These are phyloP conservation scores for Nannizziopsis barbatae DNA, from an alignment of 2,329 filamentous ascomycete genomes.

Conservation along the genomic window DNA sequence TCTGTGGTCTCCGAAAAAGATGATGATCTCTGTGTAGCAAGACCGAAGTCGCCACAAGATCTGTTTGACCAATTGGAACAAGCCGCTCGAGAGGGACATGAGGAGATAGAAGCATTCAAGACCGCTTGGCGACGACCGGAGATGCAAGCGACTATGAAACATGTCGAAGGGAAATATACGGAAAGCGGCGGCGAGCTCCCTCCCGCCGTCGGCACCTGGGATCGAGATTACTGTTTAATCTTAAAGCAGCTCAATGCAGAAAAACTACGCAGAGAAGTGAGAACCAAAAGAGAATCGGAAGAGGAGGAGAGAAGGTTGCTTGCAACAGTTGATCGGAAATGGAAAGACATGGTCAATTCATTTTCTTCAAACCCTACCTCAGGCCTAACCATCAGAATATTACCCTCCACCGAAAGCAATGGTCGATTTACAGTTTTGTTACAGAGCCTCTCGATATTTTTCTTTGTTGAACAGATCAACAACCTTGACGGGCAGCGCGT, in stretches of 20 bases:
- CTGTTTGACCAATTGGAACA: slow-evolving; percentile 28
- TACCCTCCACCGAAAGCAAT: slow-evolving; percentile 19
- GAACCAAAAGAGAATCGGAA: slow-evolving; percentile 21
- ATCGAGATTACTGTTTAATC: slow-evolving; percentile 31
- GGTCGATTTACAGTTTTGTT: slow-evolving; percentile 21
- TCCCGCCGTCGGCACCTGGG: slow-evolving; percentile 32
- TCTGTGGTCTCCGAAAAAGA: slow-evolving; percentile 27
- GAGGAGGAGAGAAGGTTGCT: slow-evolving; percentile 23
- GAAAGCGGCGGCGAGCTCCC: slow-evolving; percentile 30
- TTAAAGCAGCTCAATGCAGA: slow-evolving; percentile 24
- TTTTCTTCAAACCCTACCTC: slow-evolving; percentile 23
- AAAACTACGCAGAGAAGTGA: slow-evolving; percentile 22
- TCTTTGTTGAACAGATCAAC: slow-evolving; percentile 25
- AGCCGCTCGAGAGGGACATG: slow-evolving; percentile 27
- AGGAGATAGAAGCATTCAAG: slow-evolving; percentile 31
- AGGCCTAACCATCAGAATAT: slow-evolving; percentile 23
- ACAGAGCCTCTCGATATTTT: slow-evolving; percentile 26
- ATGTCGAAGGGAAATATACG: slow-evolving; percentile 27
- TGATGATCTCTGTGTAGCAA: slow-evolving; percentile 3
- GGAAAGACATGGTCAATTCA: slow-evolving; percentile 25
- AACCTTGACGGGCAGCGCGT: slow-evolving; percentile 10
- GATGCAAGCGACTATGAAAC: slow-evolving; percentile 31
- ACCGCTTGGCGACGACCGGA: slow-evolving; percentile 32
- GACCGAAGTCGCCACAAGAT: slow-evolving; percentile 26
- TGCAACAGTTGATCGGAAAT: slow-evolving; percentile 23